Evolutionary conservation across 1,284 basidiomycete genomes (phyloP).

Genomic region (Tremellales sp.): DNA sequence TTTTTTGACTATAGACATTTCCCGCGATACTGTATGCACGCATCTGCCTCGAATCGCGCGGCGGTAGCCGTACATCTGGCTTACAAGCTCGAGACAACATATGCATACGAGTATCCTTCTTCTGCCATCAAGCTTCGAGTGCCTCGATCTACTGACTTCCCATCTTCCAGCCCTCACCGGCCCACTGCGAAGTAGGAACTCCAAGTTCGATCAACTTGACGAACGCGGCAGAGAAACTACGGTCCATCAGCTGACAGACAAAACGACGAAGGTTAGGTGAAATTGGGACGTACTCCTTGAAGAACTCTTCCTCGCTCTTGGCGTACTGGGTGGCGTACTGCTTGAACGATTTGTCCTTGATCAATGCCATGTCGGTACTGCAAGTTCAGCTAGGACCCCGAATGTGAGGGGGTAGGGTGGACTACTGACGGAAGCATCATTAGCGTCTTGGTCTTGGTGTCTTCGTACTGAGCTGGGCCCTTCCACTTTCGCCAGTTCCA

Average conservation of each 20-base stretch:
- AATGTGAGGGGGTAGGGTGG: neutral
- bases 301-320: slow-evolving; percentile 74
- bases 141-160: too few relatives aligned
- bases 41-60: too few relatives aligned
- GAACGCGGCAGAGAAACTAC: slow-evolving; percentile 73
- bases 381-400: slow-evolving; percentile 6
- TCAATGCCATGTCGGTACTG: slow-evolving; percentile 71
- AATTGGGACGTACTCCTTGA: slow-evolving; percentile 69
- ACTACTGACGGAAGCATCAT: slow-evolving; percentile 88
- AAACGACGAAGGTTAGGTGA: neutral
- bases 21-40: too few relatives aligned
- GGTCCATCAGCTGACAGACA: neutral
- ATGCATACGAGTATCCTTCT: too few relatives aligned
- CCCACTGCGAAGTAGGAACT: slow-evolving; percentile 73
- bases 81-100: too few relatives aligned
- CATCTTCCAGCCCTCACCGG: slow-evolving; percentile 67
- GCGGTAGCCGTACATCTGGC: too few relatives aligned
- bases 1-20: too few relatives aligned
- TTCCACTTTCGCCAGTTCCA: slow-evolving; percentile 60
- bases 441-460: slow-evolving; percentile 79
- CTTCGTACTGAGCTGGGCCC: slow-evolving; percentile 90
- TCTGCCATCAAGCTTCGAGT: too few relatives aligned
- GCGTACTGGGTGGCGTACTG: slow-evolving; percentile 80
- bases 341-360: slow-evolving; percentile 83
- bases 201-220: slow-evolving; percentile 80